These are phyloP conservation scores for Lachnellula hyalina DNA, from an alignment of 2,329 filamentous ascomycete species.

Conservation along the genomic window DNA sequence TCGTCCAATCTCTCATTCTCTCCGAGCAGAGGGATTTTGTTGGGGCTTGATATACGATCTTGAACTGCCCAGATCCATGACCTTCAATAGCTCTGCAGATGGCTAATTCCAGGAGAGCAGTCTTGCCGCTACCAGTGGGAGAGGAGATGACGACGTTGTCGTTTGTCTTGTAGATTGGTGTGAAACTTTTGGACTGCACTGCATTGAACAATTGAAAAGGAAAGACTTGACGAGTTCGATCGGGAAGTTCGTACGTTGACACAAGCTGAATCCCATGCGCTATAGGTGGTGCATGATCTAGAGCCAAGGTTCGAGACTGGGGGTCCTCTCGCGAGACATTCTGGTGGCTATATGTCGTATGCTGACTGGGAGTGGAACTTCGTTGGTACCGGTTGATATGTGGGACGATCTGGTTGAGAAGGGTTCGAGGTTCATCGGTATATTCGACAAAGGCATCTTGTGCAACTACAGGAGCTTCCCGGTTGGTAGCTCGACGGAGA, in stretches of 20 bases:
- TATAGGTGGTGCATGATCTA: constrained; percentile 27
- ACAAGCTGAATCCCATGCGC: constrained; percentile 52
- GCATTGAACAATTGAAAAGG: constrained; percentile 74
- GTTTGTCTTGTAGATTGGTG: constrained; percentile 57
- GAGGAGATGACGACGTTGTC: constrained; percentile 77
- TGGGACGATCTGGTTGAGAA: constrained; percentile 4
- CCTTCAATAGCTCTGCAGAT: constrained; percentile 65
- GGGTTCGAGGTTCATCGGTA: constrained; percentile 8
- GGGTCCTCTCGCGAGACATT: not conserved
- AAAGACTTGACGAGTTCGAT: constrained; percentile 65
- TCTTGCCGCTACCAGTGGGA: constrained; percentile 83
- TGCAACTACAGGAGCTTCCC: not conserved
- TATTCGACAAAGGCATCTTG: not conserved
- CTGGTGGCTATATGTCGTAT: not conserved
- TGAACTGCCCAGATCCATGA: constrained; percentile 58
- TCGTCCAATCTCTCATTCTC: constrained; percentile 69
- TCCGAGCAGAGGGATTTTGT: constrained; percentile 81
- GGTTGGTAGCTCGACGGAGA: constrained; percentile 19
- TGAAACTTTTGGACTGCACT: constrained; percentile 75
- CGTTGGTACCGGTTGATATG: not conserved
- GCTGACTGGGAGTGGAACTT: not conserved
- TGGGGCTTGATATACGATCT: constrained; percentile 79
- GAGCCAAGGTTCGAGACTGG: constrained; percentile 11
- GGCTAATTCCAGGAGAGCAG: constrained; percentile 72
- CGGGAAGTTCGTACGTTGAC: constrained; percentile 56